These are phyloP conservation scores for Fusarium kyushuense DNA, from an alignment of 2,329 filamentous ascomycete genomes.

Conservation along the genomic window DNA sequence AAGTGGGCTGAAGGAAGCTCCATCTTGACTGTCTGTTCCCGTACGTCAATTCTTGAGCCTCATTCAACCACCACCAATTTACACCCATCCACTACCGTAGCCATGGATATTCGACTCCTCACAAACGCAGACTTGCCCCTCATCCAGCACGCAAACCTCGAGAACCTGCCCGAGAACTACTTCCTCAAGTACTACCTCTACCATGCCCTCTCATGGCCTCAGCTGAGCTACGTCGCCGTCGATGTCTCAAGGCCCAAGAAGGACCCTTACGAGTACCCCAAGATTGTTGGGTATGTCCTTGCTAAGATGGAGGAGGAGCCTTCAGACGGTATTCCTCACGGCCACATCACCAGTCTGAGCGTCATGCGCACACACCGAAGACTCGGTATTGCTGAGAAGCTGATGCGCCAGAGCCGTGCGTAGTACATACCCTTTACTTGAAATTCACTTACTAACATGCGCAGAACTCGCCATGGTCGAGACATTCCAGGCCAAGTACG, in stretches of 20 bases:
- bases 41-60: constrained; percentile 23
- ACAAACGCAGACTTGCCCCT: constrained; percentile 86
- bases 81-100: constrained; percentile 40
- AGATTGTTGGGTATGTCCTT: constrained; percentile 98
- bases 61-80: neutral
- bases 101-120: constrained; percentile 92
- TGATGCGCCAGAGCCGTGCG: constrained; percentile 96
- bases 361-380: constrained; percentile 97
- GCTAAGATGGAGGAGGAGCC: constrained; percentile 99
- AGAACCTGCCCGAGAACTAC: constrained; percentile 99
- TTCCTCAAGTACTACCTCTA: constrained; percentile 99
- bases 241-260: constrained; percentile 85
- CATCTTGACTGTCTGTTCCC: constrained; percentile 2
- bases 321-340: constrained; percentile 87
- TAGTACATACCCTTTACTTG: constrained; percentile 38
- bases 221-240: constrained; percentile 95
- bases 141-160: constrained; percentile 98
- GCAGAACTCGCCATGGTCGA: constrained; percentile 96
- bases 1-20: constrained; percentile 34
- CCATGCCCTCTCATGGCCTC: constrained; percentile 97
- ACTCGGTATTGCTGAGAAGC: constrained; percentile 92
- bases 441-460: neutral
- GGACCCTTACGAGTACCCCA: constrained; percentile 88
- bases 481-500: constrained; percentile 89
- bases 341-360: constrained; percentile 93